Base-by-base conservation (phyloP, 441 rosid genomes). In the Aleurites moluccanus region DNA sequence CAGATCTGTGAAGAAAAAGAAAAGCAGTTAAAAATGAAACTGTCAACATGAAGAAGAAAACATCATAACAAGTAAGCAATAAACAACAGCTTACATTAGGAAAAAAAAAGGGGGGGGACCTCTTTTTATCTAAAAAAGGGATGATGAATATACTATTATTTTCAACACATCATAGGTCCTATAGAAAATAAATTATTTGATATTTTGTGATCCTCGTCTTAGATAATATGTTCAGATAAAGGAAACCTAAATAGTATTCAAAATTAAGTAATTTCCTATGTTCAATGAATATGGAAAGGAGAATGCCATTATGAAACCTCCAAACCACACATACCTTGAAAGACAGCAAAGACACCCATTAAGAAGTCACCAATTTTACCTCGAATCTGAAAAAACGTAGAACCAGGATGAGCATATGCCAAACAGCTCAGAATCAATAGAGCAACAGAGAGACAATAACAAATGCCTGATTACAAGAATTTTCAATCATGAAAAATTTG, bases 321-420 rank as follows among this genome's bases (percentile, higher is more conserved):
- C 21, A 30, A 79, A 75, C 38, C 14, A 18, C 23, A 13, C 59
- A 57, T 85, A 94, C 98, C 98, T 85, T 88, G 97, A 80, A 92
- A 94, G 52, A 94, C 91, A 52, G 89, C 68, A 73, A 88, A 92
- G 67, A 85, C 92, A 0, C 91, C 92, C 80, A 84, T 85, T 67
- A 94, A 83, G 86, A 94, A 94, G 76, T 85, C 79, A 40, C 89
- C 90, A 27, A 92, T 88, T 85, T 85, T 90, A 74, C 89, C 90
- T 42, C 95, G 87, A 77, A 94, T 86, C 98, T 94, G 77, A 78
- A 65, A 61, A 42, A 23, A 53, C 7, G 78, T 55, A 64, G 25
- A 74, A 70, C 21, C 49, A 77, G 61, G 67, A 30, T 67, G 63
- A 83, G 63, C 77, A 77, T 72, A 74, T 76, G 70, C 53, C 16